These are phyloP conservation scores for Notholithocarpus densiflorus DNA, from an alignment of 306 rosid species.

Conservation along the genomic window DNA sequence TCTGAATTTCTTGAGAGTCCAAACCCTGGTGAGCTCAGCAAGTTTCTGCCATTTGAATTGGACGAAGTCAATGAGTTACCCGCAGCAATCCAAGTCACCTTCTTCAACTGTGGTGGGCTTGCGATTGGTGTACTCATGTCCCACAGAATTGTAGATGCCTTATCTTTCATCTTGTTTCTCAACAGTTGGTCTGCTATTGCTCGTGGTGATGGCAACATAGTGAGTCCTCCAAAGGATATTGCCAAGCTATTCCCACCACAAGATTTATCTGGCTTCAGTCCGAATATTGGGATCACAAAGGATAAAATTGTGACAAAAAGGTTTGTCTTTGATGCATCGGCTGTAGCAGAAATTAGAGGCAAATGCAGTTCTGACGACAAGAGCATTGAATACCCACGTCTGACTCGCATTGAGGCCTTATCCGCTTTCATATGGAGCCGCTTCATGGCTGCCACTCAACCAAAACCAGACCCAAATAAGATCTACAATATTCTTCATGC, in stretches of 20 bases:
- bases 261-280: background rate
- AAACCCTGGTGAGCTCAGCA: background rate
- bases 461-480: too few species aligned
- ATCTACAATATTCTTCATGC: background rate
- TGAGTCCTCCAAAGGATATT: background rate
- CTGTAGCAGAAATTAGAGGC: background rate
- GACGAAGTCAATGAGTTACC: background rate
- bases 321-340: constrained; percentile 9
- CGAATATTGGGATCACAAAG: background rate
- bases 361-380: background rate
- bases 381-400: background rate
- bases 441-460: background rate
- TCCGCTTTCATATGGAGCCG: constrained; percentile 12
- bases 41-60: constrained; percentile 5
- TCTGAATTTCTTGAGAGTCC: background rate
- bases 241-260: constrained; percentile 8
- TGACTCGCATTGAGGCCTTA: background rate
- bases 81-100: constrained; percentile 7
- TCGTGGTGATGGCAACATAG: background rate
- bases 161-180: constrained; percentile 17
- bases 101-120: constrained; percentile 29
- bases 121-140: constrained; percentile 16
- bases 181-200: constrained; percentile 22
- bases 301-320: constrained; percentile 11
- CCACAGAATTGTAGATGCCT: constrained; percentile 26